Evolutionary conservation across 148 eudicot species (phyloP), one percentile per base, ranked within the genome.

Genomic region (Simmondsia chinensis): DNA sequence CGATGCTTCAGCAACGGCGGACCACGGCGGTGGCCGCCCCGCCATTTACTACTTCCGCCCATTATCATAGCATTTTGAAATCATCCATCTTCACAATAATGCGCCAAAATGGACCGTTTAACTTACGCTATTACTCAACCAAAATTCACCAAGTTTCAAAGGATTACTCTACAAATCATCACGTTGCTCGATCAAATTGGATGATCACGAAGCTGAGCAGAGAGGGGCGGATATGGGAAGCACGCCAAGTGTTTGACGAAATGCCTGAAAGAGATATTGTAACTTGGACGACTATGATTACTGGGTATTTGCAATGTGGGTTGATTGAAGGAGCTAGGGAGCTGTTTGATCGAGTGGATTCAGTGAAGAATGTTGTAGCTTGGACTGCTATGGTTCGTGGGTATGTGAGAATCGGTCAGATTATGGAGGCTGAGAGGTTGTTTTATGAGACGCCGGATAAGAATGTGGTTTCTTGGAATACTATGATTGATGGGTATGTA

Each of bases 351-450:
- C 50, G 69, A 20, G 46, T 22, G 17, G 64, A 63, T 32, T 54
- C 69, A n/a, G 21, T 27, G 20, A 65, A 74, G 50, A 65, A 65
- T 57, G 71, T 62, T 30, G 65, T 69, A 29, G 39, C 69, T 33
- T 74, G 72, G 69, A 74, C 69, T 1, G 57, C 72, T 15, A 70
- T 70, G 69, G 37, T 71, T n/a, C 42, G 57, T 4, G 76, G 59
- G 8, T 71, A 65, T 39, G 10, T 74, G 3, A 50, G 49, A 29
- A 30, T 22, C 15, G 7, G 32, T 42, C 47, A 17, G 33, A 24
- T 65, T 15, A 42, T 39, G 0, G 63, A 60, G 11, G 75, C 71
- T 5, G 52, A 65, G 49, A 44, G 33, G 51, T 42, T 70, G 12
- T 70, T 70, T 42, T 20, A 40, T 20, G 39, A 14, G 47, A 70